A percentile compares a stretch with the other conserved stretches of the same genome.
phyloP scores from a whole-genome alignment of 2,329 filamentous ascomycete species.

The Aspergillus flavus region DNA sequence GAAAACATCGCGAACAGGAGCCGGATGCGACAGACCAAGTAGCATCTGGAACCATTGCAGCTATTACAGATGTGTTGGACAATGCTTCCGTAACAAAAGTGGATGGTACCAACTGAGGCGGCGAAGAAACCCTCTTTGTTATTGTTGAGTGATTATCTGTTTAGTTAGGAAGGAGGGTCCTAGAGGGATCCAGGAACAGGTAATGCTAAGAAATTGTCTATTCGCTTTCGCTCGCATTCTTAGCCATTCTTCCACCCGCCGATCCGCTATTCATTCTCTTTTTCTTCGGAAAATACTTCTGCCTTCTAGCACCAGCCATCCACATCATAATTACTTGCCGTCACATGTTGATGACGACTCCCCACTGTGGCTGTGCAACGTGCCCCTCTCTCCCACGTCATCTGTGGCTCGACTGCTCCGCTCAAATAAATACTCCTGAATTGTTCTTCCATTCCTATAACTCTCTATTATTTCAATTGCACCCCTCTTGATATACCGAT shows the following conservation, averaged over 20 bases:
- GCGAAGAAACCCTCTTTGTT: neutral
- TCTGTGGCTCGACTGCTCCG: constrained; percentile 20
- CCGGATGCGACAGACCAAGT: constrained; percentile 4
- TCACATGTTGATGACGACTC: constrained; percentile 17
- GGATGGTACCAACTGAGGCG: neutral
- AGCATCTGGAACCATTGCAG: neutral
- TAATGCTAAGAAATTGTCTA: neutral
- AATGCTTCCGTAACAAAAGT: neutral
- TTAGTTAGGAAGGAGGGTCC: constrained; percentile 2
- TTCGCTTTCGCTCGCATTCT: neutral
- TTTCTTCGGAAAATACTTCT: constrained; percentile 14
- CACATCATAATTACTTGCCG: constrained; percentile 4
- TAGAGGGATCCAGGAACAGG: neutral
- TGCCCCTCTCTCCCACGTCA: constrained; percentile 36
- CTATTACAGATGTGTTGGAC: constrained; percentile 3
- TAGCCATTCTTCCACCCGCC: neutral
- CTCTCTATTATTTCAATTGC: neutral
- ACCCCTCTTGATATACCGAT: neutral
- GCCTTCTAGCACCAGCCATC: constrained; percentile 4
- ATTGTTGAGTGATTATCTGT: neutral
- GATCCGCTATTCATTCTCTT: neutral
- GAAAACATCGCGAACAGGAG: constrained; percentile 31
- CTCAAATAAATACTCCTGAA: constrained; percentile 17
- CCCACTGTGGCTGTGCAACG: constrained; percentile 31
- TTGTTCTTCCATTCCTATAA: neutral